Evolutionary conservation across 176 grass and related monocot species (phyloP), one percentile per base, ranked within the genome.

Genomic region (Oryza coarctata): DNA sequence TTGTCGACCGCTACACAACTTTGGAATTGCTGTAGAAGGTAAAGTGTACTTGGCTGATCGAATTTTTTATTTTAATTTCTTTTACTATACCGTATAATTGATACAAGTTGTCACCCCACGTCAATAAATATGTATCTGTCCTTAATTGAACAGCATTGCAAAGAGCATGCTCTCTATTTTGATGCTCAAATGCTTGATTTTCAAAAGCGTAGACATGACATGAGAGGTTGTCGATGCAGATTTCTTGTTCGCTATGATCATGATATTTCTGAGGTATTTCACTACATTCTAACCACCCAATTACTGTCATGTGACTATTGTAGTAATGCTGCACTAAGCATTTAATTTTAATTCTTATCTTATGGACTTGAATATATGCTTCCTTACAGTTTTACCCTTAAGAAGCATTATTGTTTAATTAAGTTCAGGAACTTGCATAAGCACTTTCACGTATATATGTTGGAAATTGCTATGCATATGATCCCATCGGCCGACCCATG

Each of bases 101-200:
- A 73, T 35, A 7, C 1, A 26, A 73, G 80, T 38, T 32, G 67
- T 72, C 23, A 12, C 34, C 26, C 63, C 38, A 74, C 39, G 74
- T 74, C 29, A 73, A 49, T 74, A 32, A 32, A 32, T 32, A 32
- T 32, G 3, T 32, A 44, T 49, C 38, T 86, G 4, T 27, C 6
- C 43, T 49, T 33, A 86, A 86, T 86, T 52, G 20, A 75, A 0
- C 76, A 94, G 92, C 89, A 94, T 89, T 86, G 89, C 47, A 94
- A 94, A 87, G 89, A 94, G 33, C 92, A 94, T 74, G 92, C 89
- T 82, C 89, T 94, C 31, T 94, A 94, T 85, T 94, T 91, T 77
- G 92, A 94, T 83, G 89, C 92, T 6, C 85, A 69, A 73, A 84
- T 94, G 62, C 89, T 94, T 80, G 89, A 94, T 86, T 89, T 84